These are phyloP conservation scores for Leucoagaricus sp. DNA, from an alignment of 1,284 basidiomycete genomes.

Conservation along the genomic window DNA sequence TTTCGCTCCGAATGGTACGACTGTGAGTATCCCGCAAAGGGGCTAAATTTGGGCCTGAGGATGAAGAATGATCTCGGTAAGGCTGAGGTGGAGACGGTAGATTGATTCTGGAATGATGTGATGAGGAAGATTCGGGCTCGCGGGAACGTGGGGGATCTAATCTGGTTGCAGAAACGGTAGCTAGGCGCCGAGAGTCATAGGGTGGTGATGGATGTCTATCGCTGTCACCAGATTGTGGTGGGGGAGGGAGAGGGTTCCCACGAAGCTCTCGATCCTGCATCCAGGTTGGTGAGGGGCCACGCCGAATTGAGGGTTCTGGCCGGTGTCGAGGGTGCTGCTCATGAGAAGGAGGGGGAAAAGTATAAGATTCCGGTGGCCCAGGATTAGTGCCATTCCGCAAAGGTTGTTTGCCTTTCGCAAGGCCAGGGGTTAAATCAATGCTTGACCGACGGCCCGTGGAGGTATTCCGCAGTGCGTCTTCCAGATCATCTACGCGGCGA, in stretches of 20 bases:
- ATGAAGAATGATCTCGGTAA: constrained; percentile 28
- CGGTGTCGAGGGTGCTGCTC: constrained; percentile 15
- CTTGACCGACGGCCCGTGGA: constrained; percentile 36
- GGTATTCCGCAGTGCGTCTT: constrained; percentile 48
- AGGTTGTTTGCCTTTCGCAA: constrained; percentile 37
- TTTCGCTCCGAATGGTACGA: constrained; percentile 10
- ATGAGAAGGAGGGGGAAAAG: constrained; percentile 44
- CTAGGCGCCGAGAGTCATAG: constrained; percentile 44
- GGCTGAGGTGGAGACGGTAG: constrained; percentile 34
- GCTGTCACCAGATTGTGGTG: constrained; percentile 23
- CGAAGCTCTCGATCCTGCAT: constrained; percentile 35
- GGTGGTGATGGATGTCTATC: constrained; percentile 46
- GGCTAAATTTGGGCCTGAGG: constrained; percentile 16
- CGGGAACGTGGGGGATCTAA: constrained; percentile 41
- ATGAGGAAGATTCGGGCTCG: constrained; percentile 23
- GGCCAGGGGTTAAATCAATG: constrained; percentile 24
- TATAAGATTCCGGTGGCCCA: constrained; percentile 42
- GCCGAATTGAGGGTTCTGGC: constrained; percentile 11
- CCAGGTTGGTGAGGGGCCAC: constrained; percentile 36
- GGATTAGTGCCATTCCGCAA: constrained; percentile 19
- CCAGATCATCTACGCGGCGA: constrained; percentile 57
- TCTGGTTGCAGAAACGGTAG: constrained; percentile 50
- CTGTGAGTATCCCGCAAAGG: constrained; percentile 20
- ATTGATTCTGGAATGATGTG: constrained; percentile 18
- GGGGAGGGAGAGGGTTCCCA: constrained; percentile 26